A percentile compares a stretch with the other conserved stretches of the same genome.
Conservation (phyloP, 2,329 filamentous ascomycete species). For the Trichoderma sp. region DNA sequence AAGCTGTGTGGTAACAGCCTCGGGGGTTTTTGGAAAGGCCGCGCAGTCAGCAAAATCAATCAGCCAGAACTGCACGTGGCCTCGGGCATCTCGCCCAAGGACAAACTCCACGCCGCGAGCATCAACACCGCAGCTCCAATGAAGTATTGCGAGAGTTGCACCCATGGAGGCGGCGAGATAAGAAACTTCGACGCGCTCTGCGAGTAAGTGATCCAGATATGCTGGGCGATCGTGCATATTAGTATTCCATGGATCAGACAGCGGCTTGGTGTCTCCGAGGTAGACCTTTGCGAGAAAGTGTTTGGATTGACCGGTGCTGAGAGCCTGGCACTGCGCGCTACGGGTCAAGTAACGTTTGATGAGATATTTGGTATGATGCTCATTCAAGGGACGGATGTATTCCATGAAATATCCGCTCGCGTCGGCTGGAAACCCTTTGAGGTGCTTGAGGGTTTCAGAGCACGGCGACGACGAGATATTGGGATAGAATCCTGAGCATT, state of each 20-base stretch:
- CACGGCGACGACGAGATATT: constrained; percentile 17
- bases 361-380: constrained; percentile 26
- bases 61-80: constrained; percentile 29
- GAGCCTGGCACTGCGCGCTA: constrained; percentile 23
- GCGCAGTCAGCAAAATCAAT: constrained; percentile 31
- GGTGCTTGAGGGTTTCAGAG: constrained; percentile 17
- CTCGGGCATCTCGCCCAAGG: constrained; percentile 25
- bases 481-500: constrained; percentile 20
- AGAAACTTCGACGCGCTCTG: constrained; percentile 7
- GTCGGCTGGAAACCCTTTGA: constrained; percentile 20
- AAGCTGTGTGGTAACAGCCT: constrained; percentile 25
- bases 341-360: constrained; percentile 24
- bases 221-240: constrained; percentile 26
- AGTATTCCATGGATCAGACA: constrained; percentile 25
- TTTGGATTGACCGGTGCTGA: constrained; percentile 5
- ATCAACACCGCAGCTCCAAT: constrained; percentile 32
- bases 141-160: constrained; percentile 30
- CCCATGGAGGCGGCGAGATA: constrained; percentile 29
- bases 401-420: constrained; percentile 27
- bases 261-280: constrained; percentile 24
- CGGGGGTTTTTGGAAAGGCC: constrained; percentile 10
- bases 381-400: constrained; percentile 26
- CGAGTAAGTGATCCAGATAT: constrained; percentile 31
- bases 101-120: constrained; percentile 31
- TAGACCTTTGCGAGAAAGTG: constrained; percentile 27